Evolutionary conservation across 1,284 basidiomycete species (phyloP).

Genomic region (Dichomitus squalens): DNA sequence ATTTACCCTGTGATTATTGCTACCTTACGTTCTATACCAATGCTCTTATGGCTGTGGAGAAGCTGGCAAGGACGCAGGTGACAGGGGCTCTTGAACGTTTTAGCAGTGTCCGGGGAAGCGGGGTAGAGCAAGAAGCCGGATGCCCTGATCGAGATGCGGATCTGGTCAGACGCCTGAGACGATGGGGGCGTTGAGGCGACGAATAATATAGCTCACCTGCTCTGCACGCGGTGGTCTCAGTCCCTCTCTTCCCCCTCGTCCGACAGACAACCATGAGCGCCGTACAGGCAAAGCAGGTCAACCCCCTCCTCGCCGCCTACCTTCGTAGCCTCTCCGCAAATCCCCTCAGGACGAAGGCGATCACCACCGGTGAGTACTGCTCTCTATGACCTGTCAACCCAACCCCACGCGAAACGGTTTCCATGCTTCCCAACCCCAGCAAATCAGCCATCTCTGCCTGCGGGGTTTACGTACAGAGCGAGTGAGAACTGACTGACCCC

Average conservation of each 20-base stretch:
- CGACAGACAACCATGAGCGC: constrained; percentile 35
- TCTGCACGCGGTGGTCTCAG: not conserved
- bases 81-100: no score
- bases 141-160: constrained; percentile 5
- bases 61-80: not conserved
- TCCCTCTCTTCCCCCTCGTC: not conserved
- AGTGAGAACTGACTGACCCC: no score
- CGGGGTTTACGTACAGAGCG: not conserved
- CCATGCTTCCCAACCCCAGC: not conserved
- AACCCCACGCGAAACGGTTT: constrained; percentile 1
- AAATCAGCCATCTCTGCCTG: not conserved
- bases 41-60: not conserved
- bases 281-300: constrained; percentile 36
- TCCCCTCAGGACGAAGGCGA: constrained; percentile 75
- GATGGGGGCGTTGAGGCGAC: not conserved
- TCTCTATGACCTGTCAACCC: not conserved
- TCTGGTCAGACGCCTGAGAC: not conserved
- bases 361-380: constrained; percentile 58
- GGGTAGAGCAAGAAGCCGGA: not conserved
- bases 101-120: constrained; percentile 8
- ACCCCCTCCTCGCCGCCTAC: constrained; percentile 66
- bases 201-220: not conserved
- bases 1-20: constrained; percentile 20
- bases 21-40: constrained; percentile 25
- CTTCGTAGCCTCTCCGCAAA: constrained; percentile 61